A percentile compares a stretch with the other conserved stretches of the same genome.
phyloP scores from a whole-genome alignment of 495 filamentous ascomycete genomes.

The Friedmanniomyces endolithicus region DNA sequence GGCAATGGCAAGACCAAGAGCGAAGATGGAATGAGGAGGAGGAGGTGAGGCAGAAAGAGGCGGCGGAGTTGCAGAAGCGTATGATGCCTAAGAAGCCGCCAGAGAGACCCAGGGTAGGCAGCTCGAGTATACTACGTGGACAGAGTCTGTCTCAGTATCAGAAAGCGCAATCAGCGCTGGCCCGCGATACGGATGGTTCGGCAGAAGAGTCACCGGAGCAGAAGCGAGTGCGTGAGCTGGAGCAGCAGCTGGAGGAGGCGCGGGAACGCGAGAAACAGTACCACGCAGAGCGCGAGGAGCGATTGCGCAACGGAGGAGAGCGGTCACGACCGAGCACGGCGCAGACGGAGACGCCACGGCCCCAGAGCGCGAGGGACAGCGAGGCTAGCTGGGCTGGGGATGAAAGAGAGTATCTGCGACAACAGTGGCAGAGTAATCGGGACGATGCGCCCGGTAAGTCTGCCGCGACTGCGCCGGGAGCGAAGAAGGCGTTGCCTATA shows the following conservation, averaged over 20 bases:
- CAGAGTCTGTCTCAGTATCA: conserved; percentile 83
- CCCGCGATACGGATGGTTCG: conserved; percentile 24
- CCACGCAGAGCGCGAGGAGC: conserved; percentile 62
- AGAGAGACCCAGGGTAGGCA: conserved; percentile 35
- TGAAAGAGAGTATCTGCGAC: conserved; percentile 61
- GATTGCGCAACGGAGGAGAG: conserved; percentile 23
- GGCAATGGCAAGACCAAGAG: conserved; percentile 75
- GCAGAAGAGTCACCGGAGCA: conserved; percentile 26
- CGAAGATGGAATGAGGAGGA: conserved; percentile 72
- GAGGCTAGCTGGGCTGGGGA: conserved; percentile 59
- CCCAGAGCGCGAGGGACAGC: conserved; percentile 24
- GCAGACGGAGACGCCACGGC: conserved; percentile 7
- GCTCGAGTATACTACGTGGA: conserved; percentile 58
- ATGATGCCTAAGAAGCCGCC: conserved; percentile 43
- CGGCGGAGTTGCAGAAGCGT: conserved; percentile 55
- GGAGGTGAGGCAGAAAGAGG: conserved; percentile 57
- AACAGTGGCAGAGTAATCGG: conserved; percentile 45
- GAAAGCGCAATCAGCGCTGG: conserved; percentile 33
- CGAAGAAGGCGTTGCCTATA: conserved; percentile 3
- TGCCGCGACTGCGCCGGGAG: conserved; percentile 13
- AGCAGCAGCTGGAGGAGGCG: conserved; percentile 72
- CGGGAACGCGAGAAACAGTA: conserved; percentile 79
- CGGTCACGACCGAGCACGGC: conserved; percentile 12
- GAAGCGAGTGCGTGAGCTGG: conserved; percentile 68
- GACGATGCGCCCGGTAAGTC: conserved; percentile 18